Base-by-base conservation (phyloP, 139 green algal species). In the Chlamydomonas asymmetrica region DNA sequence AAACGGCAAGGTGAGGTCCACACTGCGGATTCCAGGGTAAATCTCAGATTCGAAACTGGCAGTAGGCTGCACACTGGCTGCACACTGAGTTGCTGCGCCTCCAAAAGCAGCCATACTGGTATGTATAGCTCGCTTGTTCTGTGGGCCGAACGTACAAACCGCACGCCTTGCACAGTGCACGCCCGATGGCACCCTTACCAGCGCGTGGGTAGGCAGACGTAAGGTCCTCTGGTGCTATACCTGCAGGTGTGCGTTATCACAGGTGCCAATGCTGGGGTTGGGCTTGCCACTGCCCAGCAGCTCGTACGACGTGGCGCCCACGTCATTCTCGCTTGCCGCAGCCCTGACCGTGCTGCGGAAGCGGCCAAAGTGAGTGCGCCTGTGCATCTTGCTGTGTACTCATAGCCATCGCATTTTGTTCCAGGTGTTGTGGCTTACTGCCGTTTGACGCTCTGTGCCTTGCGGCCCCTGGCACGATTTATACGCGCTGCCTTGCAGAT, bases 201-300 rank as follows among this genome's bases (percentile, higher is more conserved):
- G 45, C 13, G 13, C 45, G 13, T 16, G 45, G 13, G 13, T 16
- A 52, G 45, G 45, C 45, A 13, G 13, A 52, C 13, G 13, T 52
- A 25, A 13, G 29, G 10, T 7, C 6, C 39, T 22, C 57, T 31
- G 5, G 0, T 64, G 27, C 25, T 31, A 35, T 27, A 1, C 2
- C 63, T 5, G 1, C 77, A 91, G 80, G 83, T 89, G 4, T 78
- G 59, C 59, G 76, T 91, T n/a, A 74, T 89, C 13, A 89, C 85
- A 1, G 85, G 85, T n/a, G 80, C 62, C 41, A 91, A 91, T 71
- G 74, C 80, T 35, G 85, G 85, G 39, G 86, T 91, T 32, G 85
- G 85, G 32, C 74, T 84, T 13, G 75, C 83, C 45, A 89, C 83
- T 5, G 80, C 85, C 0, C 62, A 80, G 59, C 63, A 78, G 50